Evolutionary conservation across 805 yeast genomes (phyloP), one percentile per base, ranked within the genome.

Genomic region (Candida wancherniae): DNA sequence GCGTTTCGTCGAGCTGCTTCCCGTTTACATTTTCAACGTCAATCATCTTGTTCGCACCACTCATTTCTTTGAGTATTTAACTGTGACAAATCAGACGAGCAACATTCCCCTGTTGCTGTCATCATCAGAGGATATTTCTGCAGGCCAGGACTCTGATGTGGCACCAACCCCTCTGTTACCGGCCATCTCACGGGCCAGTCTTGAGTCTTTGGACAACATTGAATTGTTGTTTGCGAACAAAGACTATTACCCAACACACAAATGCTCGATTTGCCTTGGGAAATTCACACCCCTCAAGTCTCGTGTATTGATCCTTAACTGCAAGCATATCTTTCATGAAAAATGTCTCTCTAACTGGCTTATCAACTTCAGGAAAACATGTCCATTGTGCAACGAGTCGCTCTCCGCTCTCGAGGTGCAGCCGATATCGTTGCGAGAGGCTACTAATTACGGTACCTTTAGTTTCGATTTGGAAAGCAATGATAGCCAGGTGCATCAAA

Each of bases 231-330:
- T 31, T 15, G 33, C 36, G 3, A 29, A 23, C 10, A 28, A 31
- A 16, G 44, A 44, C 26, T 44, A 19, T 24, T 45, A 31, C 24
- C 28, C 37, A 4, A 54, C 77, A 1, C 71, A 61, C 39, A 77
- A 73, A 50, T 77, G 84, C 47, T 71, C 75, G 15, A 75, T 77
- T 15, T 77, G 84, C 43, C 61, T 77, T 24, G 81, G 71, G 26
- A 68, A 62, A 39, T 77, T 70, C 44, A 53, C 57, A 8, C 67
- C 69, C 10, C 64, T 73, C 19, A 58, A 55, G 33, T 61, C 73
- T 14, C 57, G 60, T 28, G 74, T 77, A 12, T 59, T 76, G 55
- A 58, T 67, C 14, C 58, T 77, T 28, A 77, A 75, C 6, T 77
- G 84, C 48, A 69, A 71, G 30, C 84, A 77, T 50, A 73, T 75